Conservation (phyloP, 108 stramenopile genomes). For the Pseudonitzschia pungens region DNA sequence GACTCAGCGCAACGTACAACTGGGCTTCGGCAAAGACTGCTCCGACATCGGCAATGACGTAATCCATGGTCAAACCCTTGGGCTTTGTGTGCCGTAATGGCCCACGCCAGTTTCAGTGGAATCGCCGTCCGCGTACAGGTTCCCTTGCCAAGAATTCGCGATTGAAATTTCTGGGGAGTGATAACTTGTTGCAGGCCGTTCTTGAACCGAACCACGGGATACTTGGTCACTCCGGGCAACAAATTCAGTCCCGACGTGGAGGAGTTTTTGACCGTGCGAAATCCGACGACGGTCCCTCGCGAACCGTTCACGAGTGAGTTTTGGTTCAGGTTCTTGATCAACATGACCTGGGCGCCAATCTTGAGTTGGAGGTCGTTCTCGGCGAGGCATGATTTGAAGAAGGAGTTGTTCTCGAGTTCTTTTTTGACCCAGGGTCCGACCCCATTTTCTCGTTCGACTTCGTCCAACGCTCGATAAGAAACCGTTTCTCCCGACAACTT, state of each 20-base stretch:
- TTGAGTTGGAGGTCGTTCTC: conserved; percentile 52
- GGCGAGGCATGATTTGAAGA: conserved; percentile 42
- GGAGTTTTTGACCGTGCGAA: conserved; percentile 30
- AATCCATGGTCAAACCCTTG: conserved; percentile 76
- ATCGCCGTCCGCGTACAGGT: conserved; percentile 51
- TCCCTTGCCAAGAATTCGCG: conserved; percentile 37
- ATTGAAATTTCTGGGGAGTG: conserved; percentile 28
- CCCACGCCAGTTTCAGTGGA: conserved; percentile 75
- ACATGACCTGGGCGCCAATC: conserved; percentile 83
- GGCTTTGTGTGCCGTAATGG: conserved; percentile 77
- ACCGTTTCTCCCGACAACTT: conserved; percentile 45
- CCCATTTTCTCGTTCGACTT: conserved; percentile 33
- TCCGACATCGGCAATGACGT: conserved; percentile 74
- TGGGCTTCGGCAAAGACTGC: conserved; percentile 90
- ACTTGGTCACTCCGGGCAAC: conserved; percentile 31
- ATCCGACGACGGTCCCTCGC: conserved; percentile 63
- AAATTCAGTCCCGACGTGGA: conserved; percentile 8
- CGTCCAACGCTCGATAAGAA: conserved; percentile 56
- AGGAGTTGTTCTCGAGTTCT: conserved; percentile 27
- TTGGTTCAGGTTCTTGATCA: conserved; percentile 74
- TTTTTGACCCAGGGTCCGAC: conserved; percentile 35
- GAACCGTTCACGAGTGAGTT: conserved; percentile 68
- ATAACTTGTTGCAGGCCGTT: conserved; percentile 36
- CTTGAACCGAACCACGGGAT: conserved; percentile 47
- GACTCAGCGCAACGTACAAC: conserved; percentile 89